Evolutionary conservation across 495 filamentous ascomycete genomes (phyloP), one percentile per base, ranked within the genome.

Genomic region (Annulohypoxylon bovei): DNA sequence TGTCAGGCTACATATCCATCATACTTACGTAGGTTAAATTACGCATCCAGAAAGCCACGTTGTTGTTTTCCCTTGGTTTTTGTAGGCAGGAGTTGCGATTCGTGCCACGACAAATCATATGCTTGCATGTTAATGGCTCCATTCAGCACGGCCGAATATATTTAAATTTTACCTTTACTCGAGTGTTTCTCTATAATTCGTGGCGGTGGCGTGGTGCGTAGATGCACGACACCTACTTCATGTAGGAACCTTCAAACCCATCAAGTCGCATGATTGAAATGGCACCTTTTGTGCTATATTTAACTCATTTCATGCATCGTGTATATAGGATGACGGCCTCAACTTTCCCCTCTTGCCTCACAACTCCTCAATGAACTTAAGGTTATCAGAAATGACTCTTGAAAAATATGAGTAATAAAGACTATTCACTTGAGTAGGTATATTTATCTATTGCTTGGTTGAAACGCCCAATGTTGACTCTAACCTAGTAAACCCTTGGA

Each of bases 61-160:
- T 63, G 58, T 56, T 30, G 30, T 49, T 50, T 57, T 68, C 28
- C 37, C 59, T 62, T 58, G 50, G 66, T 20, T 52, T 39, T 27
- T 4, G 58, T 44, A 52, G 66, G 59, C 32, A 47, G 32, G 37
- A 40, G 18, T 16, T 18, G 58, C 66, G 50, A 68, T 68, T 68
- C 66, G 66, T 68, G 66, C 66, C 66, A 68, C 66, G 66, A 68
- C 66, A 68, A 68, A 58, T 68, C 52, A 52, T 32, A 62, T 14
- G 54, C 66, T 28, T 27, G 50, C 58, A 25, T 52, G 33, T n/a
- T 40, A 57, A 57, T 56, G 32, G 39, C 33, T 63, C 42, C 66
- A 52, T 42, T 44, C 9, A 42, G 58, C 58, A 46, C 40, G 33
- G 52, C 27, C 52, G 42, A 63, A 68, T 40, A 35, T 9, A 39